These are phyloP conservation scores for Forsythia suspensa DNA, from an alignment of 257 asterid genomes.

Conservation along the genomic window DNA sequence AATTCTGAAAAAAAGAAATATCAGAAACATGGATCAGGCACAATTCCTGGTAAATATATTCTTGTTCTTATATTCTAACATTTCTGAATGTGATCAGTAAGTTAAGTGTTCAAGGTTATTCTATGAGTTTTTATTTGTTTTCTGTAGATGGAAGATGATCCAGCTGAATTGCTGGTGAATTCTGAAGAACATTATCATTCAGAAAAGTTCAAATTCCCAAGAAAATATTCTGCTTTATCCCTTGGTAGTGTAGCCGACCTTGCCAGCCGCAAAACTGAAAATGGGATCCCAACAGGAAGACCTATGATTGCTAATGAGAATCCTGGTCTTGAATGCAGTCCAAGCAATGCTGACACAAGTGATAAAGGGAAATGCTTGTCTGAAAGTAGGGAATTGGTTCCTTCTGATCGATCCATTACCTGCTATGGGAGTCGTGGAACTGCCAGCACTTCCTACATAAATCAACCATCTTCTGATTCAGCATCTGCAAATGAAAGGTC, in stretches of 20 bases:
- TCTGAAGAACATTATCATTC: constrained; percentile 43
- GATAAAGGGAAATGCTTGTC: constrained; percentile 51
- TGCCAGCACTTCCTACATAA: constrained; percentile 56
- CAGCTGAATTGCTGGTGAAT: constrained; percentile 59
- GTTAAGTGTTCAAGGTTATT: constrained; percentile 28
- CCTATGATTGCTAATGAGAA: constrained; percentile 29
- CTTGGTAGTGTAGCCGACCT: constrained; percentile 34
- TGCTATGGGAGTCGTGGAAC: constrained; percentile 37
- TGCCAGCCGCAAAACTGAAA: constrained; percentile 36
- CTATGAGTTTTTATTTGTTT: constrained; percentile 21
- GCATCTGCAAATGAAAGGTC: constrained; percentile 34
- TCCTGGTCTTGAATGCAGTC: constrained; percentile 34
- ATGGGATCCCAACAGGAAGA: constrained; percentile 45
- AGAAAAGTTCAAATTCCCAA: constrained; percentile 43
- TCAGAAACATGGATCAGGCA: constrained; percentile 3
- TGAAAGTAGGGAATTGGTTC: constrained; percentile 54
- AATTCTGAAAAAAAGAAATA: neutral
- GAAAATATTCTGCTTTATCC: constrained; percentile 37
- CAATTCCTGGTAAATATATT: neutral
- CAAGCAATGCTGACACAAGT: constrained; percentile 37
- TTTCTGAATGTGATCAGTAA: constrained; percentile 8
- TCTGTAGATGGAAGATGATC: constrained; percentile 77
- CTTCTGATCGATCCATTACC: constrained; percentile 28
- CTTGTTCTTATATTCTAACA: constrained; percentile 3
- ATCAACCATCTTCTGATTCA: constrained; percentile 36